Evolutionary conservation across 768 basidiomycete genomes (phyloP).

Genomic region (Amanita molliuscula): DNA sequence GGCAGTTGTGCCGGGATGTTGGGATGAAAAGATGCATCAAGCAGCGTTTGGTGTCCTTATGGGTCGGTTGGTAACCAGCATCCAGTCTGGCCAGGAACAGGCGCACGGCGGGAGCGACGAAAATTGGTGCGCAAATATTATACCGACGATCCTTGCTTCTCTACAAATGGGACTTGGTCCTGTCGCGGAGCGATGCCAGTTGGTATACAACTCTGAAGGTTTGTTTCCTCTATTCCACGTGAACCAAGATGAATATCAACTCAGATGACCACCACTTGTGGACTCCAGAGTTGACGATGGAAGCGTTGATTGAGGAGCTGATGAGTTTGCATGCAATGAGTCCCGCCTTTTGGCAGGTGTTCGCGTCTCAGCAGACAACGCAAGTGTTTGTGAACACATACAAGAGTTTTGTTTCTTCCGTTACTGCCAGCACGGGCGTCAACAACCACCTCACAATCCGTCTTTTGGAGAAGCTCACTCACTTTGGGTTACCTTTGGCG

Average conservation of each 20-base stretch:
- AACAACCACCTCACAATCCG: constrained; percentile 33
- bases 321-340: constrained; percentile 59
- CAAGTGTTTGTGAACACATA: constrained; percentile 59
- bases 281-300: constrained; percentile 31
- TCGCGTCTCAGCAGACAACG: constrained; percentile 62
- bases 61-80: constrained; percentile 23
- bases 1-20: constrained; percentile 52
- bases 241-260: neutral
- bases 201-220: constrained; percentile 18
- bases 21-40: constrained; percentile 59
- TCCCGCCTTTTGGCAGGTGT: constrained; percentile 58
- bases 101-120: constrained; percentile 17
- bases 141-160: constrained; percentile 62
- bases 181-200: constrained; percentile 20
- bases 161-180: constrained; percentile 45
- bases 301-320: constrained; percentile 57
- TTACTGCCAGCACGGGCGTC: constrained; percentile 26
- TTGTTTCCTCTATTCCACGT: neutral
- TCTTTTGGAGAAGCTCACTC: constrained; percentile 60
- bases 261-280: constrained; percentile 11
- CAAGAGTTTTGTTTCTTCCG: constrained; percentile 38
- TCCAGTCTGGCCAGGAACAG: neutral
- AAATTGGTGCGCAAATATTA: constrained; percentile 57
- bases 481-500: constrained; percentile 59
- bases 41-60: constrained; percentile 63